Conservation (phyloP, 441 rosid species). For the Syzygium malaccense region DNA sequence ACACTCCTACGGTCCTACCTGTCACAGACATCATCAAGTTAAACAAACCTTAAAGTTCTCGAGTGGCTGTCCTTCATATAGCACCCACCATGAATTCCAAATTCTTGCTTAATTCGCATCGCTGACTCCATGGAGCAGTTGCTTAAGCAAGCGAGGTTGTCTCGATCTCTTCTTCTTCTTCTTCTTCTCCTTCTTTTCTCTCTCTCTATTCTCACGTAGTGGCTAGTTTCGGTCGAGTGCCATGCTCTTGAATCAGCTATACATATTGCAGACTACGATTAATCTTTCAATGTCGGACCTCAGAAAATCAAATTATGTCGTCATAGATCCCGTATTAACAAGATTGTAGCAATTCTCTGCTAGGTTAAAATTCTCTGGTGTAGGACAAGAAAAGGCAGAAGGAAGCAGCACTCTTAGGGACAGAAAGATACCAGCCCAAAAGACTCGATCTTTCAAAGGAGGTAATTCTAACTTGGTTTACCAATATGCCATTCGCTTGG, state of each 20-base stretch:
- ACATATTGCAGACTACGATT: not conserved
- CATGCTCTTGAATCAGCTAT: not conserved
- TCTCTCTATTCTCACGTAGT: not conserved
- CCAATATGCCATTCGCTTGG: not conserved
- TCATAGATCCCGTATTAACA: not conserved
- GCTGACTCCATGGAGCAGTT: slow-evolving; percentile 25
- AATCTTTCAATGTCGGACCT: not conserved
- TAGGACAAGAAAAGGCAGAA: slow-evolving; percentile 12
- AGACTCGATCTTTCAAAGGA: slow-evolving; percentile 45
- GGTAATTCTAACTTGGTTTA: slow-evolving; percentile 18
- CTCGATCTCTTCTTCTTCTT: not conserved
- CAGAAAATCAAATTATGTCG: not conserved
- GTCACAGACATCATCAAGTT: not conserved
- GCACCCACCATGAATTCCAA: not conserved
- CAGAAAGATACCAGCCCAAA: slow-evolving; percentile 18
- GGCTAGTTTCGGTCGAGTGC: not conserved
- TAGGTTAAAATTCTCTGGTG: slow-evolving; percentile 27
- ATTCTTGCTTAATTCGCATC: not conserved
- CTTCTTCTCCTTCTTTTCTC: not conserved
- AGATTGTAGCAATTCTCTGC: not conserved
- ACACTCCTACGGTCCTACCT: not conserved
- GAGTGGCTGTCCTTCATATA: slow-evolving; percentile 21
- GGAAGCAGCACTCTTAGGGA: slow-evolving; percentile 22
- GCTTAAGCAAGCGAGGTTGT: slow-evolving; percentile 32
- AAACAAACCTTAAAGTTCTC: not conserved